Evolutionary conservation across 2,329 filamentous ascomycete species (phyloP).

Genomic region (Cladorrhinum sp.): DNA sequence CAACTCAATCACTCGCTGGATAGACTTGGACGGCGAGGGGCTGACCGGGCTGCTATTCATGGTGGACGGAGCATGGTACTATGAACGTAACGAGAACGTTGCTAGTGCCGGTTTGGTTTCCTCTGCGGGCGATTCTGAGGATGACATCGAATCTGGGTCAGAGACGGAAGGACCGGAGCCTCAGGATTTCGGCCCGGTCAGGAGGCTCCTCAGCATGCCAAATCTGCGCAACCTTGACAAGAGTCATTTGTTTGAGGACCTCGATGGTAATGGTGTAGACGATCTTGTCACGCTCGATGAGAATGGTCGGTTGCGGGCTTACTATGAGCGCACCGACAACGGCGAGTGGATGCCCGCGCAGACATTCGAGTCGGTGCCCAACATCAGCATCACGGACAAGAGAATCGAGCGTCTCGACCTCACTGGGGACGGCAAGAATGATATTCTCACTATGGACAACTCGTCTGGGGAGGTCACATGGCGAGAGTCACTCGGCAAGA

Average conservation of each 20-base stretch:
- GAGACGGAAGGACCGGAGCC: too few relatives aligned
- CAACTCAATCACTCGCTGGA: constrained; percentile 17
- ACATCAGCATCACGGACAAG: not conserved
- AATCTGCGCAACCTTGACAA: too few relatives aligned
- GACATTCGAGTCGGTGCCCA: not conserved
- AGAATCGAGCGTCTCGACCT: not conserved
- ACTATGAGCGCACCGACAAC: not conserved
- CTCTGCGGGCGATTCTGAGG: too few relatives aligned
- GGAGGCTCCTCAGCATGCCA: not conserved
- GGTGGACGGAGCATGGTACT: constrained; percentile 8
- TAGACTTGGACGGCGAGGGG: constrained; percentile 30
- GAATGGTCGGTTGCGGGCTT: not conserved
- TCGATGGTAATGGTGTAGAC: not conserved
- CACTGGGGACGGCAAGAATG: not conserved
- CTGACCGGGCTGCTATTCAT: constrained; percentile 20
- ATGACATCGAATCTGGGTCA: too few relatives aligned
- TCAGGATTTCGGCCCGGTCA: not conserved
- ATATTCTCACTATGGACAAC: not conserved
- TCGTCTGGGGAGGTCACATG: not conserved
- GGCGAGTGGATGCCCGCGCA: not conserved
- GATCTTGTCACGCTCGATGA: not conserved
- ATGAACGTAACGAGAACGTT: constrained; percentile 15
- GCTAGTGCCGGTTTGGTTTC: not conserved
- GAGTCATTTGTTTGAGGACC: not conserved
- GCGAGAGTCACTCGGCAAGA: not conserved